Conservation (phyloP, 768 basidiomycete genomes). For the Lactarius sanguifluus region DNA sequence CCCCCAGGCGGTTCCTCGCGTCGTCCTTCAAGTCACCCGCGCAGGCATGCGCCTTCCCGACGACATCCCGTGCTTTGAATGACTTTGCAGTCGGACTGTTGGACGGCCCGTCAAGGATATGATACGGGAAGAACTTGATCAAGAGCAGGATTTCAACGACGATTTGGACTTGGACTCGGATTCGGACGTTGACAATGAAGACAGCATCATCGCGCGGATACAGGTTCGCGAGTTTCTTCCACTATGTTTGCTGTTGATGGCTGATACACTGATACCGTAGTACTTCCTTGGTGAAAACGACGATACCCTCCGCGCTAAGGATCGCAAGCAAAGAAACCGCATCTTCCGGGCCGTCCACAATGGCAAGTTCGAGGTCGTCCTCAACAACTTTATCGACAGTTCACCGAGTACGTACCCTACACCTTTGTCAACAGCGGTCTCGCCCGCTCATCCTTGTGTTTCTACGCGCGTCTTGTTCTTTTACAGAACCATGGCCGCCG, state of each 20-base stretch:
- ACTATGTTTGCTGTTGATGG: constrained; percentile 15
- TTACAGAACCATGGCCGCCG: constrained; percentile 43
- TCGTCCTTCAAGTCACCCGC: constrained; percentile 39
- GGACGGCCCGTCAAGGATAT: constrained; percentile 27
- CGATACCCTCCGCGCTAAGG: constrained; percentile 44
- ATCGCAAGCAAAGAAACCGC: constrained; percentile 51
- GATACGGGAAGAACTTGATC: constrained; percentile 26
- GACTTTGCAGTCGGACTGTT: constrained; percentile 34
- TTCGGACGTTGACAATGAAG: constrained; percentile 33
- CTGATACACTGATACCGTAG: constrained; percentile 10
- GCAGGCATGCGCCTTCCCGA: too few relatives aligned
- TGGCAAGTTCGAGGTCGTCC: constrained; percentile 46
- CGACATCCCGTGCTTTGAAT: constrained; percentile 30
- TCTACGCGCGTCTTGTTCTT: neutral
- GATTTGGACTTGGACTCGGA: neutral
- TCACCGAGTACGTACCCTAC: constrained; percentile 52
- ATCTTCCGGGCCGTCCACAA: constrained; percentile 60
- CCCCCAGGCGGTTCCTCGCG: constrained; percentile 40
- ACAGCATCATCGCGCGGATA: constrained; percentile 35
- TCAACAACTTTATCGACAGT: constrained; percentile 33
- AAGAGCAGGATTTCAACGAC: neutral
- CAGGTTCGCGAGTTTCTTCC: constrained; percentile 20
- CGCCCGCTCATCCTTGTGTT: neutral
- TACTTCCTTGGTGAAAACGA: constrained; percentile 53
- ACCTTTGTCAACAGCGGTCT: neutral